A percentile compares a stretch with the other conserved stretches of the same genome.
Conservation (phyloP, 1,139 yeast genomes). For the Magnusiomyces suaveolens region DNA sequence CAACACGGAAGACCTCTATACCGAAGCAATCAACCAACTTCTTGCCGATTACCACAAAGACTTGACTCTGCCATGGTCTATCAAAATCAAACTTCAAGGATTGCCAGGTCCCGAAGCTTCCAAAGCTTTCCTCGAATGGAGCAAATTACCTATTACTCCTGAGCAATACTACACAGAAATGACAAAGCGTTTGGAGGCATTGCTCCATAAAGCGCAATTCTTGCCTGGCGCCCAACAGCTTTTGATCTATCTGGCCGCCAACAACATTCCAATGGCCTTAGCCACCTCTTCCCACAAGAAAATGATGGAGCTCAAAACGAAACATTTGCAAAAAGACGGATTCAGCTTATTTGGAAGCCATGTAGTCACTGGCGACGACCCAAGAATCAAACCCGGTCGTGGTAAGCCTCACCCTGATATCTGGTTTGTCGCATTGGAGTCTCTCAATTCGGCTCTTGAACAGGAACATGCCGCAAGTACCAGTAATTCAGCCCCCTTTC, state of each 20-base stretch:
- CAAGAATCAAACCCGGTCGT: slow-evolving; percentile 66
- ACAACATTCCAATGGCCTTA: slow-evolving; percentile 66
- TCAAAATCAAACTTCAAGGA: slow-evolving; percentile 80
- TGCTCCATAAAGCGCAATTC: slow-evolving; percentile 56
- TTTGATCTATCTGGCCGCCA: slow-evolving; percentile 41
- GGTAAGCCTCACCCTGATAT: slow-evolving; percentile 94
- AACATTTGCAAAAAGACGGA: slow-evolving; percentile 43
- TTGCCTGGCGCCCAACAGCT: slow-evolving; percentile 81
- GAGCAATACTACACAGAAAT: slow-evolving; percentile 50
- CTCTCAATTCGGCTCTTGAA: slow-evolving; percentile 40
- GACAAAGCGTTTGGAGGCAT: slow-evolving; percentile 42
- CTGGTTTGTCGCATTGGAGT: slow-evolving; percentile 70
- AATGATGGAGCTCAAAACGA: slow-evolving; percentile 60
- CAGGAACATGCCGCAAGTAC: slow-evolving; percentile 18
- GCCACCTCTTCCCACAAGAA: slow-evolving; percentile 71
- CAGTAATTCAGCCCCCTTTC: background rate
- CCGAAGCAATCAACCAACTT: slow-evolving; percentile 59
- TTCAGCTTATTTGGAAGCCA: slow-evolving; percentile 57
- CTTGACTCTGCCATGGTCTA: slow-evolving; percentile 81
- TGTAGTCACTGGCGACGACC: slow-evolving; percentile 81
- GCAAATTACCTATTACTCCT: slow-evolving; percentile 55
- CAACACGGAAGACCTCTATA: slow-evolving; percentile 85
- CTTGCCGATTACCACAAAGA: slow-evolving; percentile 53
- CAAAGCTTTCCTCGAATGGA: slow-evolving; percentile 54
- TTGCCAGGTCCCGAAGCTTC: slow-evolving; percentile 69